Percentiles rank a stretch among this genome's conserved stretches.
Evolutionary conservation across 2,329 filamentous ascomycete species (phyloP).

Genomic region (Ophiocordyceps australis): DNA sequence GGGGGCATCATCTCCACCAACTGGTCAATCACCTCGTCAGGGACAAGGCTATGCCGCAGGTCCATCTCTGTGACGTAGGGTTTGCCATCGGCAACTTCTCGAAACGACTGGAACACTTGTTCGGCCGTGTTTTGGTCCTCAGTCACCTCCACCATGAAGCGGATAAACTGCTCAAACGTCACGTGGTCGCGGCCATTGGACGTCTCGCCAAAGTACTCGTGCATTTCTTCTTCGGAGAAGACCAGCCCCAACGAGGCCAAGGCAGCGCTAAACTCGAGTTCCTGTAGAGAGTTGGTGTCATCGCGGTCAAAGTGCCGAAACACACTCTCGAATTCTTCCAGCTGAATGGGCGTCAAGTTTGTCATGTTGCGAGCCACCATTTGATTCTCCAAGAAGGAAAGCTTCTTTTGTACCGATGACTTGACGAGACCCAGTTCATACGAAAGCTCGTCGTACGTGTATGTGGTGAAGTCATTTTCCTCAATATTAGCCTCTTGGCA

Average conservation of each 20-base stretch:
- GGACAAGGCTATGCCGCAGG: constrained; percentile 82
- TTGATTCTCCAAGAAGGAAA: constrained; percentile 93
- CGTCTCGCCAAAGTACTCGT: constrained; percentile 82
- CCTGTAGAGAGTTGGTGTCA: constrained; percentile 71
- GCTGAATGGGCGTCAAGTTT: constrained; percentile 90
- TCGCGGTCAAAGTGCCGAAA: constrained; percentile 97
- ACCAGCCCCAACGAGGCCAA: constrained; percentile 89
- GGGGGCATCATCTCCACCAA: constrained; percentile 71
- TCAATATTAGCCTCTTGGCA: constrained; percentile 96
- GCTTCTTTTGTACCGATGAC: constrained; percentile 85
- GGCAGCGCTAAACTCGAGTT: constrained; percentile 90
- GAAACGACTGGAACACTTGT: constrained; percentile 95
- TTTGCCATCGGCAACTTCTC: constrained; percentile 94
- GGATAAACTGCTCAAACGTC: constrained; percentile 96
- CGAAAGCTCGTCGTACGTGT: constrained; percentile 87
- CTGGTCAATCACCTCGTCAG: constrained; percentile 92
- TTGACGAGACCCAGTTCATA: constrained; percentile 90
- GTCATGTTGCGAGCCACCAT: constrained; percentile 98
- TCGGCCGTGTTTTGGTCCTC: constrained; percentile 98
- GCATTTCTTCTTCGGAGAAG: constrained; percentile 97
- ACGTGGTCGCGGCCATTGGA: constrained; percentile 63
- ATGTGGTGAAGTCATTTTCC: constrained; percentile 99
- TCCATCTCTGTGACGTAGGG: constrained; percentile 98
- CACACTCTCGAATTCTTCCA: constrained; percentile 96
- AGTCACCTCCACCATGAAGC: constrained; percentile 98